Evolutionary conservation across 2,329 filamentous ascomycete genomes (phyloP), one percentile per base, ranked within the genome.

Genomic region (Aspergillus novofumigatus): DNA sequence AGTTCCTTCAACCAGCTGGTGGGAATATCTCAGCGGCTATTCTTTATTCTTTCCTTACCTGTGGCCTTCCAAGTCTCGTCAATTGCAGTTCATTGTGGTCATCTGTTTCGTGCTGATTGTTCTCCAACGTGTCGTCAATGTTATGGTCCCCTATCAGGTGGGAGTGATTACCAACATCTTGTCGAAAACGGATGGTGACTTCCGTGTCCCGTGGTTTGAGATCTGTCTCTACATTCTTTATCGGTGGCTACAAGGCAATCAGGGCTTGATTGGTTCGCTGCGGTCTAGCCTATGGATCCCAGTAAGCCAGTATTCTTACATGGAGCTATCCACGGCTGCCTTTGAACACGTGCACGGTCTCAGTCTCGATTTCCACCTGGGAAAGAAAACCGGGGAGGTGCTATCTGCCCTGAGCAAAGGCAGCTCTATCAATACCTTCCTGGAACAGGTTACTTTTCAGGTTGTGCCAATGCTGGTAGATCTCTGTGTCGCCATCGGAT

Each of bases 331-430:
- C 5, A 94, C 94, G 1, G 92, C 94, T 17, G 91, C 93, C 10
- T 99, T 99, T 71, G 93, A 97, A 76, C 94, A 99, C 72, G 94
- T 99, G 23, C 94, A 99, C 74, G 88, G 89, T 52, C 85, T 99
- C 35, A 97, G 92, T 73, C 82, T 97, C 63, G 94, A 97, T 72
- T 99, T 99, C 69, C 94, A 99, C 71, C 83, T 97, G 3, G 92
- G 91, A 53, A 99, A 99, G 77, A 91, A 93, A 69, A 99, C 94
- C 0, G 94, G 94, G 61, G 94, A 99, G 75, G 92, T 99, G 9
- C 80, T 97, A 17, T 97, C 93, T 14, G 94, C 94, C 0, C 81
- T 99, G 62, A 96, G 94, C 78, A 99, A 99, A 74, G 94, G 94
- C 49, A 92, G 89, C 59, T 90, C 93, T 3, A 96, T 99, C 79